These are phyloP conservation scores for Fragaria ananassa DNA, from an alignment of 306 rosid genomes.

Conservation along the genomic window DNA sequence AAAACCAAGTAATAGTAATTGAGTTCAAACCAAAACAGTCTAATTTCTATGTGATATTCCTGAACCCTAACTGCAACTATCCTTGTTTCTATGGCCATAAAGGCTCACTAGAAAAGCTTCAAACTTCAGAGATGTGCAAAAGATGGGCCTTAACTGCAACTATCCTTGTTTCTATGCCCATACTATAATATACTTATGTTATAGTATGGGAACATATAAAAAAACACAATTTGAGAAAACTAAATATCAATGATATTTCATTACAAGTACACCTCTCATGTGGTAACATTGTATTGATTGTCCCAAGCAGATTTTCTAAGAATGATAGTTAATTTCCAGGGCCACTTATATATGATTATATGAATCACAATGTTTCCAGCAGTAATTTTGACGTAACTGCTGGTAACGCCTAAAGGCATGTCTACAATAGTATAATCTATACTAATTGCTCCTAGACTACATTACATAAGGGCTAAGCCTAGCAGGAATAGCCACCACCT, in stretches of 20 bases:
- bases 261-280: background rate
- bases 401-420: background rate
- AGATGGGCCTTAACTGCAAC: no score
- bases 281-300: no score
- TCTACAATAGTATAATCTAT: background rate
- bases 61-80: background rate
- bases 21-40: background rate
- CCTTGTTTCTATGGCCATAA: background rate
- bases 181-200: background rate
- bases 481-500: slow-evolving; percentile 44
- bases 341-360: no score
- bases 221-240: background rate
- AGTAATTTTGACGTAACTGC: background rate
- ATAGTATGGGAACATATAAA: background rate
- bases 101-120: background rate
- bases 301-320: background rate
- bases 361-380: background rate
- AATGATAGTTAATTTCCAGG: background rate
- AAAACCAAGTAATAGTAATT: background rate
- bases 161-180: no score
- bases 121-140: background rate
- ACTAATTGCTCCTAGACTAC: background rate
- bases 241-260: background rate
- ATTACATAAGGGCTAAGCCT: slow-evolving; percentile 5
- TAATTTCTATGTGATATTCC: background rate